A percentile compares a stretch with the other conserved stretches of the same genome.
These are phyloP conservation scores for Exophiala bonariae DNA, from an alignment of 2,329 filamentous ascomycete species.

Conservation along the genomic window DNA sequence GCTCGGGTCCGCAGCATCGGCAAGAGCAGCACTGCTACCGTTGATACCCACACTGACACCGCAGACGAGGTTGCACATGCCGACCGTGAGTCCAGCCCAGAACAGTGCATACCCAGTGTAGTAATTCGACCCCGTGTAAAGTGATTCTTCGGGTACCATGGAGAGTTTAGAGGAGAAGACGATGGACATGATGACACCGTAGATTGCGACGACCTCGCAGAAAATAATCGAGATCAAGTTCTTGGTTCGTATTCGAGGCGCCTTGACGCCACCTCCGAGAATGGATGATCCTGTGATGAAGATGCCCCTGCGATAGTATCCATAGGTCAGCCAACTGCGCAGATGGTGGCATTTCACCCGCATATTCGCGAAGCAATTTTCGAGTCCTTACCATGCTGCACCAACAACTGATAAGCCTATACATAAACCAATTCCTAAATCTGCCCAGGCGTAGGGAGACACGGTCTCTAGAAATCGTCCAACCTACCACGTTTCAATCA, in stretches of 20 bases:
- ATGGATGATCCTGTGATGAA: constrained; percentile 98
- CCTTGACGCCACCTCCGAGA: constrained; percentile 92
- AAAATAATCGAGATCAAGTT: constrained; percentile 99
- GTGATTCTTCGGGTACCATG: constrained; percentile 60
- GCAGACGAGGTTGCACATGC: constrained; percentile 92
- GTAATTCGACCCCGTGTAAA: constrained; percentile 77
- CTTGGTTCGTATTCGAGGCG: constrained; percentile 97
- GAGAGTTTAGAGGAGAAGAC: constrained; percentile 87
- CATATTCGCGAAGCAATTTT: too few relatives aligned
- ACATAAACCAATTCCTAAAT: constrained; percentile 85
- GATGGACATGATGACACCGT: constrained; percentile 99
- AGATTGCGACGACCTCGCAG: constrained; percentile 99
- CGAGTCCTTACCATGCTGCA: constrained; percentile 93
- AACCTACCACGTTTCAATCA: constrained; percentile 55
- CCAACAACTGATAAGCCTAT: constrained; percentile 96
- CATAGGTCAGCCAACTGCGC: too few relatives aligned
- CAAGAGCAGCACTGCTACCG: constrained; percentile 91
- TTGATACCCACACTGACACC: constrained; percentile 98
- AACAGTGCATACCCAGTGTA: constrained; percentile 96
- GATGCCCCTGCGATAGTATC: constrained; percentile 74
- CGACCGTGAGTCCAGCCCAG: constrained; percentile 93
- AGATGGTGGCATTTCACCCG: too few relatives aligned
- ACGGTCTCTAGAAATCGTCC: constrained; percentile 92
- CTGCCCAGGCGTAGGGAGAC: constrained; percentile 92
- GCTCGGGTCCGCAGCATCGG: constrained; percentile 87